Base-by-base conservation (phyloP, 2,329 filamentous ascomycete species). In the Amphichorda felina region DNA sequence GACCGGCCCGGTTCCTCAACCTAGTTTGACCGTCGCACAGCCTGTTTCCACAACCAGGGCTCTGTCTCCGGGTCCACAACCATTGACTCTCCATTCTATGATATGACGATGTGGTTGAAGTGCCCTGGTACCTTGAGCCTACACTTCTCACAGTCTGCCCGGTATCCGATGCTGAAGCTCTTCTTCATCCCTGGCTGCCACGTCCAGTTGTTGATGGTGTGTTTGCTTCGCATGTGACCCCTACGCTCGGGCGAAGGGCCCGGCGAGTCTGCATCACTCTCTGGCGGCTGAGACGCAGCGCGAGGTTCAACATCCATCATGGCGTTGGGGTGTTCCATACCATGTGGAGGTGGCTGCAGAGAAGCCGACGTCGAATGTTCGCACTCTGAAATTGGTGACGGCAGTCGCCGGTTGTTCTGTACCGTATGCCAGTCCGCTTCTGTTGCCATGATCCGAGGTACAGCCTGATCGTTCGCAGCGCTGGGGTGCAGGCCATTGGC, bases 111-210 rank as follows among this genome's bases (percentile, higher is more conserved):
- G 56, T 88, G 82, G 49, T 82, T 86, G 51, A 85, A 87, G 52
- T 88, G 82, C 1, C 82, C 82, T 0, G 82, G 82, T 7, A 85
- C 79, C 51, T 78, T 82, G 51, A 72, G 66, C 30, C 70, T 70
- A 57, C 82, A 88, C 56, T 86, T 86, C 41, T 86, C 81, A 51
- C 82, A 88, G 54, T 85, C 82, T 10, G 77, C 70, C 42, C 82
- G 66, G 59, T 80, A 87, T 34, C 82, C 82, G 73, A 87, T 85
- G 47, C 79, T 82, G 53, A 87, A 80, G 41, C 70, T 75, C 52
- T 72, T 74, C 57, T 80, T 82, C 69, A 75, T 75, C 43, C 72
- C 72, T 0, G 72, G 70, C 41, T 75, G 69, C 48, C 65, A 61
- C 2, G 72, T 76, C 72, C 72, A 76, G 38, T 63, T 66, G 49